Percentiles rank a stretch among this genome's conserved stretches.
These are phyloP conservation scores for Huntiella moniliformis DNA, from an alignment of 2,329 filamentous ascomycete species.

Conservation along the genomic window DNA sequence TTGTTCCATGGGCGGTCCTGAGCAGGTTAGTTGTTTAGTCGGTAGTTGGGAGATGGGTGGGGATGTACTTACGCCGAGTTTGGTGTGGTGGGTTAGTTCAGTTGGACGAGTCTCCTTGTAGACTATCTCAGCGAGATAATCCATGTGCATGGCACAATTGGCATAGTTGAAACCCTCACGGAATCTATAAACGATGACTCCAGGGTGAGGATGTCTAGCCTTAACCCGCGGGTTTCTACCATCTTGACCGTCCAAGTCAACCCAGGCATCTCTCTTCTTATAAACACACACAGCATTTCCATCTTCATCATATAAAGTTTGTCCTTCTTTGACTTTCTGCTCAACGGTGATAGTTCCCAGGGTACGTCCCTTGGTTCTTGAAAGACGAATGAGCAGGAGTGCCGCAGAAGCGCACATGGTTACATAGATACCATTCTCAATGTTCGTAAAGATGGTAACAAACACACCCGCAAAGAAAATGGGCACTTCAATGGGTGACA, in stretches of 20 bases:
- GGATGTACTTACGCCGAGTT: conserved; percentile 24
- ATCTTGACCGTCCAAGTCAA: conserved; percentile 31
- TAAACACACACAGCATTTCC: conserved; percentile 4
- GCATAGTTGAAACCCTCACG: conserved; percentile 37
- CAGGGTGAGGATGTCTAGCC: conserved; percentile 30
- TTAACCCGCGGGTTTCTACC: conserved; percentile 29
- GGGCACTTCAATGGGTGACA: conserved; percentile 62
- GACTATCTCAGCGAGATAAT: conserved; percentile 28
- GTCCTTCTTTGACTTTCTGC: conserved; percentile 6
- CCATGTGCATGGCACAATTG: conserved; percentile 32
- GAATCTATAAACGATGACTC: conserved; percentile 37
- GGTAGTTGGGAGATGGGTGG: background rate
- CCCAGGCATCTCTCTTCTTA: conserved; percentile 18
- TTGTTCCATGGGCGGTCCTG: conserved; percentile 38
- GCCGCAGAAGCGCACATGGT: conserved; percentile 62
- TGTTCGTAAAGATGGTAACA: conserved; percentile 61
- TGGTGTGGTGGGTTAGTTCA: conserved; percentile 24
- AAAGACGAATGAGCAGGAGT: conserved; percentile 63
- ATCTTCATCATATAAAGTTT: conserved; percentile 7
- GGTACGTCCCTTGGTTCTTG: conserved; percentile 68
- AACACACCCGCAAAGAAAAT: conserved; percentile 77
- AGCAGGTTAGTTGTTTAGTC: conserved; percentile 2
- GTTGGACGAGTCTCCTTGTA: conserved; percentile 28
- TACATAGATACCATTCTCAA: conserved; percentile 79
- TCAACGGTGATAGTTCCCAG: conserved; percentile 50